Conservation (phyloP, 2,329 filamentous ascomycete genomes). For the Neurospora sp. region DNA sequence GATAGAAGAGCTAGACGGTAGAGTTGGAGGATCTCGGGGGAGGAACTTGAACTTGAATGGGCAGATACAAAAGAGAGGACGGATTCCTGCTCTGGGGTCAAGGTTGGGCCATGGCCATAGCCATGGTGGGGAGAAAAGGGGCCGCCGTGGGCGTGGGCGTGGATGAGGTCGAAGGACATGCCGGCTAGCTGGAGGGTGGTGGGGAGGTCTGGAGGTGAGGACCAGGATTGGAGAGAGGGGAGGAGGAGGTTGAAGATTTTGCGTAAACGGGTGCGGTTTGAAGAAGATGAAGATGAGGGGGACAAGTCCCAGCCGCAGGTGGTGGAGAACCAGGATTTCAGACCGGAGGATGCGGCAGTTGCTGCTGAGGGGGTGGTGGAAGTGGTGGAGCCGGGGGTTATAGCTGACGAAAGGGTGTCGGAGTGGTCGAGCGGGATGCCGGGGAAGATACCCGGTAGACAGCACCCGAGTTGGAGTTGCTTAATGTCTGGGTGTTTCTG, state of each 20-base stretch:
- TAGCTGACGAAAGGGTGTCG: background rate
- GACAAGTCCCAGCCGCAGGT: conserved; percentile 67
- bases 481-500: conserved; percentile 59
- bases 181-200: conserved; percentile 63
- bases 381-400: background rate
- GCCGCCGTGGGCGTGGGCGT: conserved; percentile 21
- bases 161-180: conserved; percentile 73
- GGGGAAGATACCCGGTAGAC: conserved; percentile 75
- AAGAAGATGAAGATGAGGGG: conserved; percentile 56
- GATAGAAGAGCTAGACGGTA: conserved; percentile 61
- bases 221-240: conserved; percentile 61
- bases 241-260: conserved; percentile 63
- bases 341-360: conserved; percentile 11
- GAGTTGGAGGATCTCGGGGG: conserved; percentile 69
- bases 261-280: conserved; percentile 59
- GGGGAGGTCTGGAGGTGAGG: conserved; percentile 64
- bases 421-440: conserved; percentile 59
- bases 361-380: background rate
- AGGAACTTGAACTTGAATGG: conserved; percentile 37
- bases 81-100: conserved; percentile 30
- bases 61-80: conserved; percentile 67
- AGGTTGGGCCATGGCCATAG: background rate
- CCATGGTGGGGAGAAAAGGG: conserved; percentile 22
- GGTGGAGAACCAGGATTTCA: conserved; percentile 75
- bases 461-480: conserved; percentile 70